These are phyloP conservation scores for Lachancea lanzarotensis DNA, from an alignment of 805 yeast genomes.

Conservation along the genomic window DNA sequence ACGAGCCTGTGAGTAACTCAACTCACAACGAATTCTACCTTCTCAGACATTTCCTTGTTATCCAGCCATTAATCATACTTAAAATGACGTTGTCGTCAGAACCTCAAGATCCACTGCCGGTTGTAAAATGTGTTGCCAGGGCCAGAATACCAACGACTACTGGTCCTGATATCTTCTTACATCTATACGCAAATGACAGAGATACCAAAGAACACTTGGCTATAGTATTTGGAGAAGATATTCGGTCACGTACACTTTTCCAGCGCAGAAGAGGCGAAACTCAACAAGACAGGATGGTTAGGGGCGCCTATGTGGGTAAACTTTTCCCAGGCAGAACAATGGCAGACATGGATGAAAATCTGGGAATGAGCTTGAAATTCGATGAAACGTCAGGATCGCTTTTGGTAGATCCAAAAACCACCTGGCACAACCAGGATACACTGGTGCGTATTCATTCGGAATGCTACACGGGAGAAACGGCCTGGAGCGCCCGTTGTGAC, in stretches of 20 bases:
- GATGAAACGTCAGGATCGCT: conserved; percentile 35
- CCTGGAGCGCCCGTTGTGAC: conserved; percentile 98
- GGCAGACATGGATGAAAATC: conserved; percentile 56
- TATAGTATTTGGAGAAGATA: conserved; percentile 90
- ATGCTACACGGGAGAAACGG: conserved; percentile 98
- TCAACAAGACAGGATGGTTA: conserved; percentile 92
- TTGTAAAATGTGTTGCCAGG: conserved; percentile 80
- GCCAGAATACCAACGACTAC: conserved; percentile 95
- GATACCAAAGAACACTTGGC: conserved; percentile 95
- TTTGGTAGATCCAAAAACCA: conserved; percentile 15
- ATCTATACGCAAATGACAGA: conserved; percentile 75
- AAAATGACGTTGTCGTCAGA: background rate
- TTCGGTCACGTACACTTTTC: conserved; percentile 71
- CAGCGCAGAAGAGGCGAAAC: conserved; percentile 57
- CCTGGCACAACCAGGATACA: conserved; percentile 35
- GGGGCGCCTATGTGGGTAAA: conserved; percentile 94
- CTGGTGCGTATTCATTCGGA: conserved; percentile 91
- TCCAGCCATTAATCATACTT: no score
- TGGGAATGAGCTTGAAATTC: conserved; percentile 36
- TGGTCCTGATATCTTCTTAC: conserved; percentile 91
- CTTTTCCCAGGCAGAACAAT: conserved; percentile 75
- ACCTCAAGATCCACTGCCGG: background rate
- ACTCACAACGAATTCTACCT: background rate
- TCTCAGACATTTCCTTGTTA: no score
- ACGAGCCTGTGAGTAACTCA: no score